These are phyloP conservation scores for Pythium apleroticum DNA, from an alignment of 352 stramenopile genomes.

Conservation along the genomic window DNA sequence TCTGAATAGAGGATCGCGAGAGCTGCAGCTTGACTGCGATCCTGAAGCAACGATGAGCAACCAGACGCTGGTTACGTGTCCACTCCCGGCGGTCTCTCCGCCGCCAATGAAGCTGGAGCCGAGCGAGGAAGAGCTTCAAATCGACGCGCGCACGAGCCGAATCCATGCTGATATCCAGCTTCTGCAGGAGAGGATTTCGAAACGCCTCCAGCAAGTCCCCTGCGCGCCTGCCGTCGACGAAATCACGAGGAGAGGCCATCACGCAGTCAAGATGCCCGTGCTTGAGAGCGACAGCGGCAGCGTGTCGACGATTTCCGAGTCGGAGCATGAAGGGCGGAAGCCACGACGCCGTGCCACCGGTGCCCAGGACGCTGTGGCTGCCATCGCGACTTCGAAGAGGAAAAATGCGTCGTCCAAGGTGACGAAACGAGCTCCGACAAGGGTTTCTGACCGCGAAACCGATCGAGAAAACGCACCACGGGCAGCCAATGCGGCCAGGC, in stretches of 20 bases:
- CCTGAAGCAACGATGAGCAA: not conserved
- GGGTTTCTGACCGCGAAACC: not conserved
- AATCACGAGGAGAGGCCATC: not conserved
- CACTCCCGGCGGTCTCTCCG: not conserved
- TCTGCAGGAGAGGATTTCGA: conserved; percentile 65
- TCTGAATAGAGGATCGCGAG: not conserved
- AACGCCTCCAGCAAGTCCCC: conserved; percentile 50
- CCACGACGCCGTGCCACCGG: not conserved
- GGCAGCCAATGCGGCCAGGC: conserved; percentile 1
- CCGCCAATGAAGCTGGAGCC: not conserved
- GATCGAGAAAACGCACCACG: conserved; percentile 15
- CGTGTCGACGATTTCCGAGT: conserved; percentile 22
- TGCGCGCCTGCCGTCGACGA: conserved; percentile 13
- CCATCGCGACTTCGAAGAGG: not conserved
- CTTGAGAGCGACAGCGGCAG: conserved; percentile 12
- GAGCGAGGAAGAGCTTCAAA: conserved; percentile 34
- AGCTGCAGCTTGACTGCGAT: not conserved
- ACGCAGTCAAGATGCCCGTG: not conserved
- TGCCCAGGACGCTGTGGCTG: no score
- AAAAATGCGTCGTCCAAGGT: not conserved
- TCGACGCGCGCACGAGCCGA: conserved; percentile 62
- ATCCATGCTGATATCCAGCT: conserved; percentile 73
- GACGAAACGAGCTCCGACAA: not conserved
- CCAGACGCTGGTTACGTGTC: not conserved
- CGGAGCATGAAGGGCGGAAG: conserved; percentile 7